Evolutionary conservation across 371 early-diverging fungal species (phyloP).

Genomic region (Blastocladiella emersonii): DNA sequence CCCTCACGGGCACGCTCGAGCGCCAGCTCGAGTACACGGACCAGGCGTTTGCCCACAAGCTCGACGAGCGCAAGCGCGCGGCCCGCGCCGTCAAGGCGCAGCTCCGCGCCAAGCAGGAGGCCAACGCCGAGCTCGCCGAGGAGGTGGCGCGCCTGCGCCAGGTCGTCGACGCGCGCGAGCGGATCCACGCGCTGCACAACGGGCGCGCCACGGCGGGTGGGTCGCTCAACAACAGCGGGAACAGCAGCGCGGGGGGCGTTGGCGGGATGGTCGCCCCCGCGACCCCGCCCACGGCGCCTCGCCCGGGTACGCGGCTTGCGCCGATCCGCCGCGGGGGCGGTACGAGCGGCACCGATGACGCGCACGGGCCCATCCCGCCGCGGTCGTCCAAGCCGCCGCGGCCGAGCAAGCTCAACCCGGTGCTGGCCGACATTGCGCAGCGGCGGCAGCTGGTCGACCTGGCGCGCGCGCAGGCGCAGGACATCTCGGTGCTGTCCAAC

Average conservation of each 20-base stretch:
- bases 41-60: constrained; percentile 6
- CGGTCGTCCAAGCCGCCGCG: not conserved
- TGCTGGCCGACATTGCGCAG: not conserved
- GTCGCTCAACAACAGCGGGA: no score
- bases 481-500: constrained; percentile 31
- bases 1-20: constrained; percentile 2
- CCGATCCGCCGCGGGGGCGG: not conserved
- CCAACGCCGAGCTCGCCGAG: not conserved
- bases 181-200: not conserved
- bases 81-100: not conserved
- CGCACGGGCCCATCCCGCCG: no score
- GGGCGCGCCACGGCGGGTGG: not conserved
- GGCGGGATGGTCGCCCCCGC: no score
- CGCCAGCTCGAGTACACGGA: constrained; percentile 8
- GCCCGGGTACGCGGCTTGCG: no score
- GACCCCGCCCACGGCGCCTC: not conserved
- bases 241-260: no score
- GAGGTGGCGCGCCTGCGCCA: not conserved
- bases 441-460: constrained; percentile 31
- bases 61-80: not conserved
- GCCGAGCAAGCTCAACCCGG: not conserved
- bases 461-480: constrained; percentile 38
- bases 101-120: not conserved
- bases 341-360: not conserved
- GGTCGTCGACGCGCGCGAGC: not conserved